phyloP scores from a whole-genome alignment of 768 basidiomycete species.

The Mycena metata region DNA sequence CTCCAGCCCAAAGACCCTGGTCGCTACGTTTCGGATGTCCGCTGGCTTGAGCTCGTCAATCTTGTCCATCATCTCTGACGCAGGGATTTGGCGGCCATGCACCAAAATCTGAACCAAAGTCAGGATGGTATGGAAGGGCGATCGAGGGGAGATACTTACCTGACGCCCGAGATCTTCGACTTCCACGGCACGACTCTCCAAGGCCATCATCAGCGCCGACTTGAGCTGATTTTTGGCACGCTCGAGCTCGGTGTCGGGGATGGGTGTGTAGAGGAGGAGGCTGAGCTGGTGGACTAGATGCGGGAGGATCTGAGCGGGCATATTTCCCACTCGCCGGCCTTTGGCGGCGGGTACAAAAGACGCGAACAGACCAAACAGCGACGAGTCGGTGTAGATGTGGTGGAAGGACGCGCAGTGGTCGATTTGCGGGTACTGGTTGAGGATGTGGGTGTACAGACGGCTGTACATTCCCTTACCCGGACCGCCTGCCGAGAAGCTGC shows the following conservation, averaged over 20 bases:
- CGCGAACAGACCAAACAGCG: conserved; percentile 92
- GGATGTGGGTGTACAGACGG: conserved; percentile 93
- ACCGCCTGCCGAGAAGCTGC: conserved; percentile 97
- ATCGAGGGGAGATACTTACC: conserved; percentile 53
- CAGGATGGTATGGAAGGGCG: conserved; percentile 7
- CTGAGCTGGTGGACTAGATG: conserved; percentile 92
- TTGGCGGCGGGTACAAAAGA: conserved; percentile 80
- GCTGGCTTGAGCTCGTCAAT: conserved; percentile 82
- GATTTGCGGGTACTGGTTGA: conserved; percentile 93
- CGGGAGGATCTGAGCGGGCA: conserved; percentile 78
- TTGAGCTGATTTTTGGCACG: conserved; percentile 97
- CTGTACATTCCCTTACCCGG: conserved; percentile 99
- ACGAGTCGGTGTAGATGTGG: conserved; percentile 96
- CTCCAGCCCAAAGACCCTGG: conserved; percentile 76
- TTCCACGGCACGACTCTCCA: conserved; percentile 88
- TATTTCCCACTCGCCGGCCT: conserved; percentile 71
- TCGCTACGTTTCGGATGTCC: conserved; percentile 82
- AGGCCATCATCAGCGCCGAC: conserved; percentile 92
- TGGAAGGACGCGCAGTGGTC: conserved; percentile 98
- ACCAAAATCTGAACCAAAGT: conserved; percentile 73
- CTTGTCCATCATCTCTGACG: conserved; percentile 91
- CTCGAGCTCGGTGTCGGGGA: conserved; percentile 77
- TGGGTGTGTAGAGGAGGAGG: conserved; percentile 77
- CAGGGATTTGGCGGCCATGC: conserved; percentile 85
- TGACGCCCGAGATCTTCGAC: conserved; percentile 95